These are phyloP conservation scores for Plasmodium sp. DNA, from an alignment of 169 alveolate species.

Conservation along the genomic window DNA sequence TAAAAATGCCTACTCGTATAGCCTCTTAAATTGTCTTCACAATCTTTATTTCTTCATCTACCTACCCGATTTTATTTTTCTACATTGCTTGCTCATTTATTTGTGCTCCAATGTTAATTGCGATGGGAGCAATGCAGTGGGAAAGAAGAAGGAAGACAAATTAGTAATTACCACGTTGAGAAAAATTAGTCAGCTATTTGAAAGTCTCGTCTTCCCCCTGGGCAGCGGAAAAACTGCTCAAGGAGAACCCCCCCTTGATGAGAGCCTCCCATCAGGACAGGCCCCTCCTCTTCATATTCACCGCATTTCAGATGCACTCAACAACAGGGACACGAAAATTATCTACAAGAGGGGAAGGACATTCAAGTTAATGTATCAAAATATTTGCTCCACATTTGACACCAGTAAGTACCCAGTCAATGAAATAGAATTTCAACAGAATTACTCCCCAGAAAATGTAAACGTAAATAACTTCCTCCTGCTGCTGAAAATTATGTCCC, in stretches of 20 bases:
- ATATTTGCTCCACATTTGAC: slow-evolving; percentile 9
- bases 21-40: slow-evolving; percentile 8
- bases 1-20: background rate
- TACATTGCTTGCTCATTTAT: slow-evolving; percentile 33
- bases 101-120: background rate
- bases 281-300: background rate
- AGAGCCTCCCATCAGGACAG: background rate
- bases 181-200: slow-evolving; percentile 5
- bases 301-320: background rate
- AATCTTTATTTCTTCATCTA: slow-evolving; percentile 27
- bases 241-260: background rate
- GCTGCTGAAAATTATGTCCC: slow-evolving; percentile 61
- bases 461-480: slow-evolving; percentile 58
- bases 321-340: slow-evolving; percentile 5
- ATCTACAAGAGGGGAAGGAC: background rate
- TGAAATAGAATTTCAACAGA: slow-evolving; percentile 8
- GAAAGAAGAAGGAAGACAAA: background rate
- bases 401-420: slow-evolving; percentile 25
- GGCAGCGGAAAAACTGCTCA: background rate
- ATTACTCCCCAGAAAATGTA: slow-evolving; percentile 26
- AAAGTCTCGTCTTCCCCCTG: background rate
- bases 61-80: slow-evolving; percentile 43
- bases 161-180: background rate
- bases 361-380: background rate
- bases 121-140: background rate